Conservation (phyloP, 1,284 basidiomycete species). For the Peniophora sp. region DNA sequence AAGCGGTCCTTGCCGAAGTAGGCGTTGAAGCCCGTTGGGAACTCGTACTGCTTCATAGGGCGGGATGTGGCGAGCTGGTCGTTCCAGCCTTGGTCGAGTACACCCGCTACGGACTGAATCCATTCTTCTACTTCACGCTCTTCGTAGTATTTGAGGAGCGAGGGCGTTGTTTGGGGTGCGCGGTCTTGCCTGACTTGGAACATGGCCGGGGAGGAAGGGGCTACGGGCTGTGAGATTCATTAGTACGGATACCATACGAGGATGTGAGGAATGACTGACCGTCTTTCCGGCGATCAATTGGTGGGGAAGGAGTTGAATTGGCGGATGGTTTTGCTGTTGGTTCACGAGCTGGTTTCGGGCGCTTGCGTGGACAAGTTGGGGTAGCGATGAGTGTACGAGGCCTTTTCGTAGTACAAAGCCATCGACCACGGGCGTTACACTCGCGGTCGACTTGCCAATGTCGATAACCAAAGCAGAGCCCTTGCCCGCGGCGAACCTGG, state of each 20-base stretch:
- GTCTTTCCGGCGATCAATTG: constrained; percentile 82
- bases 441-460: constrained; percentile 82
- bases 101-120: constrained; percentile 83
- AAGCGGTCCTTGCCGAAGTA: constrained; percentile 83
- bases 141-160: constrained; percentile 82
- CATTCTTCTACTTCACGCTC: constrained; percentile 86
- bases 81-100: constrained; percentile 83
- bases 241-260: background rate
- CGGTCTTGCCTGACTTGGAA: constrained; percentile 73
- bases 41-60: constrained; percentile 76
- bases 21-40: constrained; percentile 89
- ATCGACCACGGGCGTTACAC: constrained; percentile 93
- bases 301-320: constrained; percentile 68
- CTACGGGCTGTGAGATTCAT: constrained; percentile 43
- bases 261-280: constrained; percentile 28
- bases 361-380: constrained; percentile 69
- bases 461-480: constrained; percentile 95
- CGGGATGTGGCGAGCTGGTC: constrained; percentile 66
- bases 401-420: constrained; percentile 97
- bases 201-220: constrained; percentile 49
- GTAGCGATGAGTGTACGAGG: constrained; percentile 63
- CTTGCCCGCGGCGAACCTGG: constrained; percentile 93
- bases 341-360: constrained; percentile 55
- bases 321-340: constrained; percentile 38
- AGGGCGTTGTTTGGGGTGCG: constrained; percentile 62